A percentile compares a stretch with the other conserved stretches of the same genome.
Evolutionary conservation across 179 eudicot species (phyloP).

Genomic region (Patellifolia procumbens): DNA sequence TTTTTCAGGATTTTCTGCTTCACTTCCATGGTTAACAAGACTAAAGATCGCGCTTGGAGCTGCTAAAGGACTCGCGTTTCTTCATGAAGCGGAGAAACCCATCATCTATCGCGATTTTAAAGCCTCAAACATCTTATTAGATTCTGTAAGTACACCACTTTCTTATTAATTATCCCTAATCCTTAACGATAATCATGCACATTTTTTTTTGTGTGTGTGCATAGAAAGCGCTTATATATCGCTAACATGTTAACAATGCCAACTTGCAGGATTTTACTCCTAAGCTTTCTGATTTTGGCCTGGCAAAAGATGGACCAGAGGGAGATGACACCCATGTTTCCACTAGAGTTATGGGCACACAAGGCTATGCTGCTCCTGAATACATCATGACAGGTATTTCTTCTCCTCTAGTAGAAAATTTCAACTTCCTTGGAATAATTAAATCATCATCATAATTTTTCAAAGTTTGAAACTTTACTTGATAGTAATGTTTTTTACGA

Average conservation of each 20-base stretch:
- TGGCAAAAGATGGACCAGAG: constrained; percentile 54
- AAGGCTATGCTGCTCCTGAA: constrained; percentile 56
- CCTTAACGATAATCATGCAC: neutral
- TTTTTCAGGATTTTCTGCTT: constrained; percentile 44
- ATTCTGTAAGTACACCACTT: constrained; percentile 34
- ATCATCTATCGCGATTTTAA: constrained; percentile 51
- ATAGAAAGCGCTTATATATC: neutral
- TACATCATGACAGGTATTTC: constrained; percentile 55
- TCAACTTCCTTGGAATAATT: neutral
- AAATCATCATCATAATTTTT: neutral
- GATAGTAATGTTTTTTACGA: neutral
- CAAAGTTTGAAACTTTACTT: neutral
- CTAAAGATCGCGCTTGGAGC: constrained; percentile 49
- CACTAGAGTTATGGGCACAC: constrained; percentile 51
- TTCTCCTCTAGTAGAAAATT: neutral
- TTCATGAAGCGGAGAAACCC: constrained; percentile 46
- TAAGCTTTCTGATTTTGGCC: constrained; percentile 51
- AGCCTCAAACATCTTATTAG: constrained; percentile 48
- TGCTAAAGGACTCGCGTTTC: constrained; percentile 54
- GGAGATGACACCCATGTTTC: constrained; percentile 55
- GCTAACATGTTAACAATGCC: constrained; percentile 1
- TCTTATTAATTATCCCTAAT: neutral
- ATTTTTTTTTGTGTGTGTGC: neutral
- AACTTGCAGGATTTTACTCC: constrained; percentile 44
- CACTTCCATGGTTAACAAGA: constrained; percentile 52